Conservation (phyloP, 2,329 filamentous ascomycete species). For the Epicoccum nigrum region DNA sequence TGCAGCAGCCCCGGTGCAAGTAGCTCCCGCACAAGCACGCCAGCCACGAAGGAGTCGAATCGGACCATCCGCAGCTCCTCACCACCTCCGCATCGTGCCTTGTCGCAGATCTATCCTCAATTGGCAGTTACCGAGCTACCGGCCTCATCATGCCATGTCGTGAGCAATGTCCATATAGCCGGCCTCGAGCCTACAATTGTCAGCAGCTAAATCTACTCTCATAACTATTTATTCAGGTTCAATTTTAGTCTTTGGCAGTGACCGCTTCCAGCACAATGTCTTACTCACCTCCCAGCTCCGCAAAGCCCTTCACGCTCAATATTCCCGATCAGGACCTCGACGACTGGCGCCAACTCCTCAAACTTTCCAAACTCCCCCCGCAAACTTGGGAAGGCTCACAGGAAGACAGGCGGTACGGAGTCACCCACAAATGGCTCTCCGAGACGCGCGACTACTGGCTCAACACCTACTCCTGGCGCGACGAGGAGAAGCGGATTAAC, state of each 20-base stretch:
- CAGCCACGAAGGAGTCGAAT: neutral
- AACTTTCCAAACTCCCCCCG: constrained; percentile 42
- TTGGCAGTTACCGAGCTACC: constrained; percentile 1
- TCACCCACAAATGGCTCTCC: constrained; percentile 43
- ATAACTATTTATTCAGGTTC: neutral
- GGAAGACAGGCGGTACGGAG: constrained; percentile 36
- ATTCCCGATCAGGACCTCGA: constrained; percentile 42
- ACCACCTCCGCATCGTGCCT: neutral
- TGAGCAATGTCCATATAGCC: constrained; percentile 4
- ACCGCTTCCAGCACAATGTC: constrained; percentile 27
- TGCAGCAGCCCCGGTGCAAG: no score
- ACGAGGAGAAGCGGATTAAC: constrained; percentile 54
- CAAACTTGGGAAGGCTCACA: constrained; percentile 38
- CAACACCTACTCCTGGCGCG: constrained; percentile 47
- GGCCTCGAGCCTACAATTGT: neutral
- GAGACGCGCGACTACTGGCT: constrained; percentile 48
- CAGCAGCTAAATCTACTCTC: neutral
- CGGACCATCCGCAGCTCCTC: neutral
- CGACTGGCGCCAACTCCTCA: constrained; percentile 46
- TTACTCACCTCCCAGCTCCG: constrained; percentile 40
- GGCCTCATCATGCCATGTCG: constrained; percentile 4
- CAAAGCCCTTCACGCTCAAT: constrained; percentile 42
- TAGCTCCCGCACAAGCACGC: no score
- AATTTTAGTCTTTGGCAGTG: neutral
- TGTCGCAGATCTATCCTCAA: neutral